phyloP scores from a whole-genome alignment of 192 early-diverging fungal genomes.

The Coemansia sp. region DNA sequence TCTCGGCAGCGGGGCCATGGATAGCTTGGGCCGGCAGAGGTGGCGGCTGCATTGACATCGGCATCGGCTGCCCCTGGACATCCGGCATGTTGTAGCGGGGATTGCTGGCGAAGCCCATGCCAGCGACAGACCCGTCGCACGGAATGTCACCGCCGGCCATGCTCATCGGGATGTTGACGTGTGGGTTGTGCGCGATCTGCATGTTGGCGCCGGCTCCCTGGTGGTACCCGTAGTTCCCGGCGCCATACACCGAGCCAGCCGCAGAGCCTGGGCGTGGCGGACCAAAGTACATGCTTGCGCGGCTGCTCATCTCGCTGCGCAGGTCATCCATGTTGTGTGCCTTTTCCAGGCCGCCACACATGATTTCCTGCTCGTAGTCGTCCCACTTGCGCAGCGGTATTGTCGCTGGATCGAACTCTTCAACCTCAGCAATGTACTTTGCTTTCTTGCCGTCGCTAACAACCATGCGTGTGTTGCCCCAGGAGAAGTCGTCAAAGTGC shows the following conservation, averaged over 20 bases:
- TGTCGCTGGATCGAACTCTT: constrained; percentile 72
- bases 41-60: background rate
- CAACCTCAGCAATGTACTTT: constrained; percentile 63
- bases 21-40: background rate
- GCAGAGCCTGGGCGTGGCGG: constrained; percentile 48
- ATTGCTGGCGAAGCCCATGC: constrained; percentile 20
- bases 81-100: constrained; percentile 22
- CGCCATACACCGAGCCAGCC: constrained; percentile 45
- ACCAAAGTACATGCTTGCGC: constrained; percentile 57
- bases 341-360: constrained; percentile 32
- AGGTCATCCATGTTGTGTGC: constrained; percentile 40
- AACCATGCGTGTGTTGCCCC: constrained; percentile 96
- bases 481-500: constrained; percentile 99
- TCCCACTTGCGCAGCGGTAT: constrained; percentile 85
- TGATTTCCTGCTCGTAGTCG: constrained; percentile 73
- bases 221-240: constrained; percentile 50
- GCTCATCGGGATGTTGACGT: constrained; percentile 41
- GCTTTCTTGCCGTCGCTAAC: constrained; percentile 79
- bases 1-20: background rate
- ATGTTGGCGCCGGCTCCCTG: constrained; percentile 39
- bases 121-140: constrained; percentile 24
- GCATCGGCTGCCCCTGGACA: background rate
- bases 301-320: constrained; percentile 57
- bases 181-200: constrained; percentile 26
- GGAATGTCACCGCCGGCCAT: constrained; percentile 31